Base-by-base conservation (phyloP, 2,329 filamentous ascomycete genomes). In the Arthrinium puccinioides region DNA sequence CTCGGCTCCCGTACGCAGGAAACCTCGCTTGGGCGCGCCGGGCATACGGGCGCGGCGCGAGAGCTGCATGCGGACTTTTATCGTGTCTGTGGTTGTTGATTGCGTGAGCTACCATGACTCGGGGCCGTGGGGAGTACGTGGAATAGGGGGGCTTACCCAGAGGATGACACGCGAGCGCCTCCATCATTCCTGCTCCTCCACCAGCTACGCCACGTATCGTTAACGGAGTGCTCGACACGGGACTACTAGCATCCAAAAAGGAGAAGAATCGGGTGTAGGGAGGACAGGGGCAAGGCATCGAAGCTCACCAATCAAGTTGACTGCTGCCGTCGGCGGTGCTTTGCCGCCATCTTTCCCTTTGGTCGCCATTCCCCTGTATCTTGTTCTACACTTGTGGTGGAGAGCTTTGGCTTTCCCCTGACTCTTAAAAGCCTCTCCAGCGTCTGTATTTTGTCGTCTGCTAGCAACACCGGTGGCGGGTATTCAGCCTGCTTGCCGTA, bases 11-110 rank as follows among this genome's bases (percentile, higher is more conserved):
- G 92, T 98, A 39, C 71, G 71, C 47, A 96, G 60, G 68, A 98
- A 98, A 45, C 92, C 90, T 50, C 88, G 84, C 52, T 83, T 81
- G 53, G 89, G 87, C 60, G 84, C 79, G 43, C 92, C 92, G 39
- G 88, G 88, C 42, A 79, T 76, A 49, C 84, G 77, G 34, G 85
- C 87, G 60, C 92, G 80, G 49, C 84, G 77, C 39, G 92, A 97
- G 43, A 98, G 82, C 69, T 98, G 92, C 94, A 98, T 98, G 52
- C 92, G 88, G 44, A 98, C 92, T 76, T 98, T 96, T 71, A 97
- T 94, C 42, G 89, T 96, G 64, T 96, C 87, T 85, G 36, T n/a
- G 37, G 25, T n/a, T n/a, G n/a, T n/a, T n/a, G n/a, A n/a, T n/a
- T n/a, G n/a, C n/a, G n/a, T n/a, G n/a, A n/a, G n/a, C n/a, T n/a